These are phyloP conservation scores for Boletus rufocinnamomeus DNA, from an alignment of 768 basidiomycete genomes.

Conservation along the genomic window DNA sequence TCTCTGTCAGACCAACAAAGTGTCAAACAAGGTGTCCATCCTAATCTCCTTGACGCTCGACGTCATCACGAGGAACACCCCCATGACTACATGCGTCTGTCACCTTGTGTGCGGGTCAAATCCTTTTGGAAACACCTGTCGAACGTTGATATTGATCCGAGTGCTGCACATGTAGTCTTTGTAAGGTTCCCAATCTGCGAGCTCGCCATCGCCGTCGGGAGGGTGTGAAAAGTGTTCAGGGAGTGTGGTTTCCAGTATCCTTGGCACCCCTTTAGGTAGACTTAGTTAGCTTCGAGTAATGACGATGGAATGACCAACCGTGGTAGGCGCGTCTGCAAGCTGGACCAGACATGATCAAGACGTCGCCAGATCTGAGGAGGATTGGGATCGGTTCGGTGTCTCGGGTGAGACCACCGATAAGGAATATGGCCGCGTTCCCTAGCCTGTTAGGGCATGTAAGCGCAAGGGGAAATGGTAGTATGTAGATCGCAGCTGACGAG, in stretches of 20 bases:
- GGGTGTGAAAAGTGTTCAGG: slow-evolving; percentile 54
- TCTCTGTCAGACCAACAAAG: background rate
- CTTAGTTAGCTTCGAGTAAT: background rate
- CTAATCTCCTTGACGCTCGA: slow-evolving; percentile 1
- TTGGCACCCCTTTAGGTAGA: slow-evolving; percentile 65
- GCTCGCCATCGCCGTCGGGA: slow-evolving; percentile 27
- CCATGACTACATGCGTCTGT: background rate
- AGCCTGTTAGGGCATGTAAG: slow-evolving; percentile 49
- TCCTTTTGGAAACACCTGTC: slow-evolving; percentile 83
- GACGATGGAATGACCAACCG: slow-evolving; percentile 50
- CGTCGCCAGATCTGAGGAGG: slow-evolving; percentile 88
- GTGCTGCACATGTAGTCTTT: slow-evolving; percentile 63
- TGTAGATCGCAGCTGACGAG: slow-evolving; percentile 58
- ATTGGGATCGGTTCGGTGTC: slow-evolving; percentile 78
- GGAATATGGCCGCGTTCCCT: slow-evolving; percentile 86
- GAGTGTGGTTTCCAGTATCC: slow-evolving; percentile 80
- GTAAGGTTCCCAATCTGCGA: slow-evolving; percentile 59
- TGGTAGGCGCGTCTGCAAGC: slow-evolving; percentile 88
- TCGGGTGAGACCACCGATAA: slow-evolving; percentile 83
- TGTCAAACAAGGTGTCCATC: background rate
- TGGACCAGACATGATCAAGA: slow-evolving; percentile 90
- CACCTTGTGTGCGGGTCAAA: slow-evolving; percentile 42
- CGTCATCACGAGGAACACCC: slow-evolving; percentile 3
- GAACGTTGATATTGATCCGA: slow-evolving; percentile 89
- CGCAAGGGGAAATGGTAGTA: background rate